These are phyloP conservation scores for Podila clonocystis DNA, from an alignment of 192 early-diverging fungal genomes.

Conservation along the genomic window DNA sequence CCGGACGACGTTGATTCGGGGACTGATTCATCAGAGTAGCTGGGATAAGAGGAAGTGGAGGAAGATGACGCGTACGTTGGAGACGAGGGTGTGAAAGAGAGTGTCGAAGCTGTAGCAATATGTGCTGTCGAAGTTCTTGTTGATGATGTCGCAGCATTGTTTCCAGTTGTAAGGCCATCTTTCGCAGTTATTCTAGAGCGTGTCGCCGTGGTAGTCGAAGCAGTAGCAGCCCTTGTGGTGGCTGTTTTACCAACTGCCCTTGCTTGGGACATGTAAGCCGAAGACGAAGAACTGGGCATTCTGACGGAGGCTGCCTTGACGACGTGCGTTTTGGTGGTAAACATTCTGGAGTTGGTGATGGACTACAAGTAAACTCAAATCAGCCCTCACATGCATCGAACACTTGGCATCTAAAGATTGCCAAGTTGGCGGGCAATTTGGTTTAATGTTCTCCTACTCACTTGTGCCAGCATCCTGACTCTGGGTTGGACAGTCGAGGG, in stretches of 20 bases:
- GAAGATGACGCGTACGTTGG: slow-evolving; percentile 4
- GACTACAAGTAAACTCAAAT: slow-evolving; percentile 1
- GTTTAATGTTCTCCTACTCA: neutral
- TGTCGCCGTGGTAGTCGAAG: neutral
- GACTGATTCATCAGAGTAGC: slow-evolving; percentile 6
- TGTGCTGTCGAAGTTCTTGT: neutral
- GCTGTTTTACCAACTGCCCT: neutral
- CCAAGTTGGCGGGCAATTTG: neutral
- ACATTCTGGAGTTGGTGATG: slow-evolving; percentile 12
- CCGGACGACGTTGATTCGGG: neutral
- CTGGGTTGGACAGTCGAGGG: slow-evolving; percentile 4
- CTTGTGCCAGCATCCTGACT: slow-evolving; percentile 31
- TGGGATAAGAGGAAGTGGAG: slow-evolving; percentile 1
- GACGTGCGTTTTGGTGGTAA: slow-evolving; percentile 38
- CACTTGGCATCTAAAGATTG: neutral
- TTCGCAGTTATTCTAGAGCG: neutral
- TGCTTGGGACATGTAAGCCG: slow-evolving; percentile 8
- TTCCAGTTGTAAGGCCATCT: neutral
- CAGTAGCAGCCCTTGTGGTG: neutral
- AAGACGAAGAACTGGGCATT: slow-evolving; percentile 8
- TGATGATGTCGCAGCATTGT: neutral
- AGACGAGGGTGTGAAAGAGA: slow-evolving; percentile 2
- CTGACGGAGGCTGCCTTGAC: slow-evolving; percentile 20
- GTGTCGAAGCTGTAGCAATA: neutral
- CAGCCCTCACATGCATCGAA: no score